Evolutionary conservation across 2,329 filamentous ascomycete genomes (phyloP).

Genomic region (Herpotrichia juniperi): DNA sequence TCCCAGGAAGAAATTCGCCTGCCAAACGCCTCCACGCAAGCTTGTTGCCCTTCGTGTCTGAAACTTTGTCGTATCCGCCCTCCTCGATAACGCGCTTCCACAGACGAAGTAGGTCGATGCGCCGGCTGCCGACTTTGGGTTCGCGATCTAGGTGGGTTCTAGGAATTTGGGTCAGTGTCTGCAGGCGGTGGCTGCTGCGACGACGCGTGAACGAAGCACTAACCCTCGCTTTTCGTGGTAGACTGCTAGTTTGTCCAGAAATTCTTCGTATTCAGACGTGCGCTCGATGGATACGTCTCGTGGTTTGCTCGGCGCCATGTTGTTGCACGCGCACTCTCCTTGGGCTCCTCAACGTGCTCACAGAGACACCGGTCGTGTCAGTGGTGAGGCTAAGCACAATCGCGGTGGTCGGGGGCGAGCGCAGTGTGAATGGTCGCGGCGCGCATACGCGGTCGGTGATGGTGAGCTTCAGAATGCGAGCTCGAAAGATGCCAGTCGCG

Average conservation of each 20-base stretch:
- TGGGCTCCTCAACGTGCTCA: constrained; percentile 6
- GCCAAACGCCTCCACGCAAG: constrained; percentile 84
- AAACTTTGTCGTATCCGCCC: constrained; percentile 84
- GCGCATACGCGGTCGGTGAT: background rate
- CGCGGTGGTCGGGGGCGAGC: constrained; percentile 14
- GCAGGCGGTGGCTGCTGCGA: constrained; percentile 10
- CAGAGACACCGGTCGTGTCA: constrained; percentile 1
- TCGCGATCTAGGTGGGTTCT: constrained; percentile 77
- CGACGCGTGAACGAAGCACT: constrained; percentile 22
- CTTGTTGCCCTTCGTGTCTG: constrained; percentile 72
- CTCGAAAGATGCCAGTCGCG: background rate
- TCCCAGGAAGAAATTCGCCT: constrained; percentile 75
- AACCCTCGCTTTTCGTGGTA: constrained; percentile 81
- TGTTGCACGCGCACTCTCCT: constrained; percentile 44
- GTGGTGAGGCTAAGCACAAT: background rate
- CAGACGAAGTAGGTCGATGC: constrained; percentile 77
- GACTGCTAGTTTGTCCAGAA: constrained; percentile 72
- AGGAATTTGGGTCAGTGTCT: constrained; percentile 32
- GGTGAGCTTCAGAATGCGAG: constrained; percentile 1
- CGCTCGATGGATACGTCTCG: constrained; percentile 55
- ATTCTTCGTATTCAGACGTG: constrained; percentile 74
- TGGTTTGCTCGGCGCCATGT: constrained; percentile 53
- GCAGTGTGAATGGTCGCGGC: constrained; percentile 23
- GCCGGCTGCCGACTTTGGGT: constrained; percentile 78
- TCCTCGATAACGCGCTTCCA: constrained; percentile 77